Evolutionary conservation across 768 basidiomycete genomes (phyloP), one percentile per base, ranked within the genome.

Genomic region (Erythrobasidium yunnanense): DNA sequence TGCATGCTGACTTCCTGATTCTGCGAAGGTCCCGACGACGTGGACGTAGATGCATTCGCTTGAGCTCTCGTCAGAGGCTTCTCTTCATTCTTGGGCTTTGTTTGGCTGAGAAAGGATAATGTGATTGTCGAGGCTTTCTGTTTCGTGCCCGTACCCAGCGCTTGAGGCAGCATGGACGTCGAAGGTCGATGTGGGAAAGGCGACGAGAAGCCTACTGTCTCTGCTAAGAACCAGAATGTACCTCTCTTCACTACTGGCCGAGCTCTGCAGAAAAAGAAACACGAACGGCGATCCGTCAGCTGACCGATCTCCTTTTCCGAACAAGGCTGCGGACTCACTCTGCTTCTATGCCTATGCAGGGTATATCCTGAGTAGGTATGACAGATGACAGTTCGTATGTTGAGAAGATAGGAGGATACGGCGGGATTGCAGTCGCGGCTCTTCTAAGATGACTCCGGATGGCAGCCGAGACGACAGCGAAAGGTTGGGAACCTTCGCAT

Each of bases 191-290:
- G 60, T 7, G 45, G 60, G 27, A 63, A 63, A 32, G 60, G 60
- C 20, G 46, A 50, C 18, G 30, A 29, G 42, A 49, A 63, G 18
- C 60, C 60, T 30, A 63, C 42, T 5, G 6, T 35, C 32, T 69
- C 68, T 33, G 71, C 65, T 30, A 73, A 66, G 66, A 72, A 73
- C 73, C 73, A 73, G 63, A 73, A 52, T 17, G 71, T 71, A 34
- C 73, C 73, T 25, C 73, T 68, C 60, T 73, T 73, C 57, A 73
- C 70, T 29, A 71, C 71, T 5, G 73, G 71, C 7, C 68, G 50
- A 1, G 65, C 34, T 29, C 56, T 58, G 25, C 27, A 45, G 56
- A 8, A 68, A 7, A 34, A 22, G 38, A 42, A 42, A 42, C n/a
- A n/a, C n/a, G n/a, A n/a, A 54, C 4, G n/a, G n/a, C n/a, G 52